A percentile compares a stretch with the other conserved stretches of the same genome.
phyloP scores from a whole-genome alignment of 2,329 filamentous ascomycete genomes.

The Colletotrichum gigasporum region DNA sequence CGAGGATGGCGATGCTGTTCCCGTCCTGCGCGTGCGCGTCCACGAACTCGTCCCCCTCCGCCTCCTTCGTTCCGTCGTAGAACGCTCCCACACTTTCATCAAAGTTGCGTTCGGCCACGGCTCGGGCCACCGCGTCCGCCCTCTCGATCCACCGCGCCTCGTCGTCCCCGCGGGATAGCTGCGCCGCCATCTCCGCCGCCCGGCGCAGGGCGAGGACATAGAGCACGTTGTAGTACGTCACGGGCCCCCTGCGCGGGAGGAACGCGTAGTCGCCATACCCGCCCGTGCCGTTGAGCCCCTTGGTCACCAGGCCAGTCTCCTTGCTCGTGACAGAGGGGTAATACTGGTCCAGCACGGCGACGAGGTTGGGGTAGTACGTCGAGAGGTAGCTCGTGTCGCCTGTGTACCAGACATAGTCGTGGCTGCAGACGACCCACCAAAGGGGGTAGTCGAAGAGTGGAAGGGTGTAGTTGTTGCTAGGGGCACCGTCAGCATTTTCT shows the following conservation, averaged over 20 bases:
- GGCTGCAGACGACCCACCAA: constrained; percentile 60
- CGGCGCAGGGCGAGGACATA: constrained; percentile 56
- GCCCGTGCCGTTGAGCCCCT: constrained; percentile 41
- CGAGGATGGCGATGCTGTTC: constrained; percentile 57
- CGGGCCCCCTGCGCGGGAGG: constrained; percentile 53
- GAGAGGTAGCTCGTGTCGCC: constrained; percentile 52
- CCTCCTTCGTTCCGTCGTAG: constrained; percentile 48
- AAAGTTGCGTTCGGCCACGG: constrained; percentile 50
- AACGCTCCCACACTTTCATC: constrained; percentile 54
- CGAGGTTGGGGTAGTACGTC: constrained; percentile 51
- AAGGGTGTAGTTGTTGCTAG: constrained; percentile 55
- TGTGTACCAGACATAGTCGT: constrained; percentile 60
- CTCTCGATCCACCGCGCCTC: constrained; percentile 50
- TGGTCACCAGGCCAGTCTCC: constrained; percentile 51
- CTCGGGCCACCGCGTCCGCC: constrained; percentile 43
- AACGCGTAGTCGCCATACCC: constrained; percentile 63
- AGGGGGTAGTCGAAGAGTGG: constrained; percentile 61
- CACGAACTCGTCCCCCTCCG: constrained; percentile 37
- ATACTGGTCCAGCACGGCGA: constrained; percentile 53
- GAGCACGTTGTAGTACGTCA: constrained; percentile 63
- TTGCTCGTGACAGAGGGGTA: constrained; percentile 53
- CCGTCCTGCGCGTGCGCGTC: constrained; percentile 58
- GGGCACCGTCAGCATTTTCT: not conserved
- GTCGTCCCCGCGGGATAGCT: constrained; percentile 42
- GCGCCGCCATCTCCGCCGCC: constrained; percentile 52